These are phyloP conservation scores for Macrophomina phaseolina DNA, from an alignment of 2,329 filamentous ascomycete species.

Conservation along the genomic window DNA sequence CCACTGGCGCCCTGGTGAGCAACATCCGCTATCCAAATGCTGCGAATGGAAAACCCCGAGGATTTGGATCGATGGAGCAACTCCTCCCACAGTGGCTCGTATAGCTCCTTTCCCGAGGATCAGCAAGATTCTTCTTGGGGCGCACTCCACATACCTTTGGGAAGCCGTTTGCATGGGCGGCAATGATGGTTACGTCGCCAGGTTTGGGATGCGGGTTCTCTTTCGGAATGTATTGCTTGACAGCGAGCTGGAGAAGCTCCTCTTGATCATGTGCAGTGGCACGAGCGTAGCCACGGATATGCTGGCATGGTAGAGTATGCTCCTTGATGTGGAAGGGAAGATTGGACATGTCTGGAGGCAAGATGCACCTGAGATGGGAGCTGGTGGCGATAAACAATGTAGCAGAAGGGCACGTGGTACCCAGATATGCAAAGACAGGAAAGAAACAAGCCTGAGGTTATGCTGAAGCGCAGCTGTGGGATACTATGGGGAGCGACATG, in stretches of 20 bases:
- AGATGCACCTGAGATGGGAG: neutral
- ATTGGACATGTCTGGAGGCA: constrained; percentile 61
- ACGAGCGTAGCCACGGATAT: constrained; percentile 81
- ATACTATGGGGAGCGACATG: neutral
- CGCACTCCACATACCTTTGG: constrained; percentile 67
- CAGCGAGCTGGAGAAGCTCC: constrained; percentile 71
- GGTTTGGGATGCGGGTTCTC: constrained; percentile 70
- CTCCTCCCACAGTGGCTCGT: constrained; percentile 91
- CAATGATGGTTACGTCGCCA: constrained; percentile 85
- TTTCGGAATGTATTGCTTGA: constrained; percentile 87
- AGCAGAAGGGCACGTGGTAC: neutral
- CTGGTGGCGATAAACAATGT: neutral
- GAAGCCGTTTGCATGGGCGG: constrained; percentile 88
- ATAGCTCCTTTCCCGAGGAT: constrained; percentile 70
- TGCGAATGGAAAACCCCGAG: constrained; percentile 72
- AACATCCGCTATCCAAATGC: constrained; percentile 91
- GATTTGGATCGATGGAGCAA: constrained; percentile 64
- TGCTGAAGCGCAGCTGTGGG: no score
- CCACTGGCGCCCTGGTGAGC: constrained; percentile 82
- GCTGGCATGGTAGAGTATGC: constrained; percentile 73
- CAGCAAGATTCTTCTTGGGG: constrained; percentile 18
- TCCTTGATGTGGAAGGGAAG: constrained; percentile 66
- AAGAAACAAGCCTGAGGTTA: neutral
- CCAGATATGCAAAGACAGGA: neutral
- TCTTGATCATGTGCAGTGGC: constrained; percentile 76